Base-by-base conservation (phyloP, 2,329 filamentous ascomycete genomes). In the Colletotrichum orchidophilum region DNA sequence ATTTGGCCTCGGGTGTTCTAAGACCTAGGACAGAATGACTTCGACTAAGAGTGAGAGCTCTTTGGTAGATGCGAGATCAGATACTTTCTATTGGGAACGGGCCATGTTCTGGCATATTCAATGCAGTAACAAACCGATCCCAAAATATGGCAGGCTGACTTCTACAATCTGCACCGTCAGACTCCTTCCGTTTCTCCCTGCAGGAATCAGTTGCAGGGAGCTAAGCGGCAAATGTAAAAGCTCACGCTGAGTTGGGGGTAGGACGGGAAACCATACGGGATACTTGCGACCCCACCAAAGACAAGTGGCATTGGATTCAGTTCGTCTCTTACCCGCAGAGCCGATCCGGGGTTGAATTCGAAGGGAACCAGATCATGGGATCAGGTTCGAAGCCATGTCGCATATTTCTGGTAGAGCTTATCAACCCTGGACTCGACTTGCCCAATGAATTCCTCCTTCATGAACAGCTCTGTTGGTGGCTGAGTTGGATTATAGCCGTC, bases 281-380 rank as follows among this genome's bases (percentile, higher is more conserved):
- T 8, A 39, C 15, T n/a, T 18, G 3, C 39, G 39, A 46, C 18
- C 39, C 39, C 39, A 46, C 39, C 39, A 46, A n/a, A n/a, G 39
- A 46, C 18, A 18, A 46, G 18, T 15, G 39, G 39, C 18, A 46
- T 18, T 18, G 39, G 39, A 46, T 6, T 46, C 39, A 46, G 39
- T 46, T 18, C 39, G 39, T 46, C 39, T 46, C 80, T 75, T n/a
- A n/a, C 50, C 50, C 50, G 50, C 50, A 53, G 50, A 53, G 50
- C 15, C 26, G 50, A 53, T 53, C 50, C 50, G 50, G 50, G 50
- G 50, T 53, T n/a, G 21, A 21, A 53, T 21, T 27, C 21, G 50
- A 27, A 53, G 12, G 13, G 21, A 53, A 53, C 50, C 24, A 53
- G 21, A 53, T 53, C 50, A 53, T 53, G 50, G 50, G 50, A 15